phyloP scores from a whole-genome alignment of 2,329 filamentous ascomycete species.

The Fusarium veterinarium region DNA sequence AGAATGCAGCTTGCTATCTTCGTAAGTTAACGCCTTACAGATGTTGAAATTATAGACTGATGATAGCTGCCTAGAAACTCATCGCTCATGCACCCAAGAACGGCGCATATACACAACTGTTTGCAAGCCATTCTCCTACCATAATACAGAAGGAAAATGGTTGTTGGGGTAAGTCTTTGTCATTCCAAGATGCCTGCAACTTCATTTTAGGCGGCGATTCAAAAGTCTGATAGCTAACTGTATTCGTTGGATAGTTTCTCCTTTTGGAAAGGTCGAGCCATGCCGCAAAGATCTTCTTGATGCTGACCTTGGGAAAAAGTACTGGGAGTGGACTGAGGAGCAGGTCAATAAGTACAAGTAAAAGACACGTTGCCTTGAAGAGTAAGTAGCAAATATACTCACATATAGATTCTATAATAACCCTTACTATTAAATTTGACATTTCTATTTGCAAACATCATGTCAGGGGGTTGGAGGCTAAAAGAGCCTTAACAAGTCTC shows the following conservation, averaged over 20 bases:
- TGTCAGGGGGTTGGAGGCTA: no score
- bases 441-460: no score
- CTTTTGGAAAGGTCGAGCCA: neutral
- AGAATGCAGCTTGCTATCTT: neutral
- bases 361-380: rapidly evolving
- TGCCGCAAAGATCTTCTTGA: neutral
- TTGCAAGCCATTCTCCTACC: neutral
- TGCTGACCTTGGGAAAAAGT: neutral
- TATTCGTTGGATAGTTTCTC: neutral
- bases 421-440: no score
- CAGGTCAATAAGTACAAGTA: neutral
- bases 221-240: neutral
- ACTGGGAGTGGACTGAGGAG: neutral
- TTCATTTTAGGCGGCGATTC: rapidly evolving
- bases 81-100: neutral
- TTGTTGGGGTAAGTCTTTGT: neutral
- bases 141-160: neutral
- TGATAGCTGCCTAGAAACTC: neutral
- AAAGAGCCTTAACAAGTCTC: no score
- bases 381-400: no score
- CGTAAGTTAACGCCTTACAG: rapidly evolving
- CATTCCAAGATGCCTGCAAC: neutral
- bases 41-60: neutral
- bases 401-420: no score
- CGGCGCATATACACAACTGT: neutral